phyloP scores from a whole-genome alignment of 2,329 filamentous ascomycete species.

The Plectosphaerella sp. region DNA sequence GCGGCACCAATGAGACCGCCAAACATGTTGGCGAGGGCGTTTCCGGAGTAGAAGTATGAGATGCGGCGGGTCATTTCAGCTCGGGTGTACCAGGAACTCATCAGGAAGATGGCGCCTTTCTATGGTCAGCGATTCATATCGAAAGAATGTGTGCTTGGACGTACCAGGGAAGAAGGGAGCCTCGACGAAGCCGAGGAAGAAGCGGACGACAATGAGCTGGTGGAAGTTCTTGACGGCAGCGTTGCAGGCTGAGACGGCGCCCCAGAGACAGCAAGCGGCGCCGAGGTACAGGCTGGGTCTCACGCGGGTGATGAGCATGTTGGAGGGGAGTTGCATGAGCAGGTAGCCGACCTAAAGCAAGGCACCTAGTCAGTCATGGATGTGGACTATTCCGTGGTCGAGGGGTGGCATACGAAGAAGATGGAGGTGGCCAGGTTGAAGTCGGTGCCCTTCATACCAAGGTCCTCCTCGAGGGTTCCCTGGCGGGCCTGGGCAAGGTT shows the following conservation, averaged over 20 bases:
- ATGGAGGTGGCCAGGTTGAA: conserved; percentile 52
- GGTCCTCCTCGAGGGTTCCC: conserved; percentile 46
- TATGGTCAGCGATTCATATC: no score
- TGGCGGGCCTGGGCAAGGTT: conserved; percentile 52
- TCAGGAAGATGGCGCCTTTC: conserved; percentile 37
- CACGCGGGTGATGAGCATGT: conserved; percentile 50
- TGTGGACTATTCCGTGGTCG: background rate
- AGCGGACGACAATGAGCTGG: conserved; percentile 38
- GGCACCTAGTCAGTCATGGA: conserved; percentile 5
- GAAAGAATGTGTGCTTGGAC: background rate
- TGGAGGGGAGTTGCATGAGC: conserved; percentile 58
- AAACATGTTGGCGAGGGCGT: conserved; percentile 45
- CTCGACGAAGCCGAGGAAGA: conserved; percentile 41
- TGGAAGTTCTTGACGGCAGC: conserved; percentile 37
- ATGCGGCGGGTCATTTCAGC: conserved; percentile 38
- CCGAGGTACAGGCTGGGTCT: conserved; percentile 50
- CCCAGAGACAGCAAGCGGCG: conserved; percentile 37
- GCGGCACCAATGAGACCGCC: conserved; percentile 46
- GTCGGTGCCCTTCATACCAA: conserved; percentile 50
- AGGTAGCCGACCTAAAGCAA: conserved; percentile 50
- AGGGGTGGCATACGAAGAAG: conserved; percentile 24
- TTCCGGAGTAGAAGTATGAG: conserved; percentile 33
- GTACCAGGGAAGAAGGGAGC: conserved; percentile 42
- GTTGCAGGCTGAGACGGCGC: conserved; percentile 37
- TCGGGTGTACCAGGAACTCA: conserved; percentile 41